Conservation (phyloP, 2,329 filamentous ascomycete species). For the Helotiales sp. region DNA sequence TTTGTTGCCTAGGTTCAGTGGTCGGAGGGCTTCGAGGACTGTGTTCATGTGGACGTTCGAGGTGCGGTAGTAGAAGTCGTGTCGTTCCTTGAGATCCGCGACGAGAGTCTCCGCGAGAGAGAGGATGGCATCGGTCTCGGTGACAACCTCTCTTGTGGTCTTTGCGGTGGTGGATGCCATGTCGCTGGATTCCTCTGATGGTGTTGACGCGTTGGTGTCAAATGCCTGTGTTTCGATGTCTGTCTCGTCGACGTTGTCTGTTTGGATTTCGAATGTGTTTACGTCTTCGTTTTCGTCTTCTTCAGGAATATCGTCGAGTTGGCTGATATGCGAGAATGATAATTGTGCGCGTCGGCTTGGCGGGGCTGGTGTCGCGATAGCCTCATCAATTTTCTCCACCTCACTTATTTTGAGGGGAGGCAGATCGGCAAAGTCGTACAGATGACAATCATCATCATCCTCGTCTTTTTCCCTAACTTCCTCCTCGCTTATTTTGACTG, state of each 20-base stretch:
- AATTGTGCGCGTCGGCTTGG: background rate
- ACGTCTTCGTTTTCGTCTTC: no score
- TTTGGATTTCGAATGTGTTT: background rate
- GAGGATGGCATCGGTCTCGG: slow-evolving; percentile 2
- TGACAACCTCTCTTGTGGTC: background rate
- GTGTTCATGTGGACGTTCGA: background rate
- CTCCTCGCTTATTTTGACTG: background rate
- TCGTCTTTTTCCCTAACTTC: slow-evolving; percentile 2
- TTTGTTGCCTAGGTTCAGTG: background rate
- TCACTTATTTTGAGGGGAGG: background rate
- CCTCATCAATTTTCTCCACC: background rate
- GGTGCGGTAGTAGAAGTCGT: background rate
- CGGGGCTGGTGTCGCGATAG: background rate
- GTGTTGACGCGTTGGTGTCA: background rate
- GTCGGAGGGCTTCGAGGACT: background rate
- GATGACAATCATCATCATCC: slow-evolving; percentile 1
- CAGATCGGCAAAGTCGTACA: background rate
- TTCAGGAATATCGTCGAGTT: no score
- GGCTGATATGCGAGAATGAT: background rate
- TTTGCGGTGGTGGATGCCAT: background rate
- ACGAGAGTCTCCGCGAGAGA: background rate
- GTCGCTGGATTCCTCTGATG: background rate
- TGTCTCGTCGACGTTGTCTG: background rate
- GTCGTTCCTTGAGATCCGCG: background rate
- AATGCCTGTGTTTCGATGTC: background rate